phyloP scores from a whole-genome alignment of 768 basidiomycete species.

The Mycena crocata region DNA sequence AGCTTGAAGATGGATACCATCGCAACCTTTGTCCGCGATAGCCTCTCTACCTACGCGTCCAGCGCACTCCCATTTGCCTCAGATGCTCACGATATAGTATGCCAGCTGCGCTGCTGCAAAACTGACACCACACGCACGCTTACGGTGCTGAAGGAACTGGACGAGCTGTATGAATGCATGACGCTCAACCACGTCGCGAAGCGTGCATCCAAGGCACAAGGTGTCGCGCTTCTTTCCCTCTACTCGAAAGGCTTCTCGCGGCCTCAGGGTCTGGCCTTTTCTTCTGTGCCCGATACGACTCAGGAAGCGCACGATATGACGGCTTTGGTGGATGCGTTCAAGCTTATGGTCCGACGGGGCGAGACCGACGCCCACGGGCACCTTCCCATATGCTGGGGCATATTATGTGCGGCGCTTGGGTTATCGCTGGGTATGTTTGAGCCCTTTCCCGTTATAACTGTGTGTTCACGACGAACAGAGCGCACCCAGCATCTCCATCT shows the following conservation, averaged over 20 bases:
- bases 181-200: conserved; percentile 91
- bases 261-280: conserved; percentile 50
- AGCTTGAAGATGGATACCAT: conserved; percentile 45
- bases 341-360: conserved; percentile 72
- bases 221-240: conserved; percentile 90
- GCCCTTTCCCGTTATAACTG: not conserved
- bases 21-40: conserved; percentile 75
- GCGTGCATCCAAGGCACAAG: conserved; percentile 91
- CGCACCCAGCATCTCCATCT: conserved; percentile 89
- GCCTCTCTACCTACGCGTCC: conserved; percentile 81
- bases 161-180: conserved; percentile 85
- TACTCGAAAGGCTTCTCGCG: conserved; percentile 84
- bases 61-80: conserved; percentile 84
- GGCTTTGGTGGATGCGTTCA: conserved; percentile 73
- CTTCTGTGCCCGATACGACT: conserved; percentile 38
- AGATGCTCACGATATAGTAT: conserved; percentile 68
- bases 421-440: conserved; percentile 70
- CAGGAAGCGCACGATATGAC: conserved; percentile 42
- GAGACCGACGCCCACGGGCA: conserved; percentile 79
- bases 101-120: conserved; percentile 33
- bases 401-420: conserved; percentile 82
- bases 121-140: not conserved
- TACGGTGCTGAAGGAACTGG: conserved; percentile 53
- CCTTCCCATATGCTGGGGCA: conserved; percentile 91
- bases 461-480: conserved; percentile 56